Base-by-base conservation (phyloP, 495 filamentous ascomycete species). In the Antarctomyces pellizariae region DNA sequence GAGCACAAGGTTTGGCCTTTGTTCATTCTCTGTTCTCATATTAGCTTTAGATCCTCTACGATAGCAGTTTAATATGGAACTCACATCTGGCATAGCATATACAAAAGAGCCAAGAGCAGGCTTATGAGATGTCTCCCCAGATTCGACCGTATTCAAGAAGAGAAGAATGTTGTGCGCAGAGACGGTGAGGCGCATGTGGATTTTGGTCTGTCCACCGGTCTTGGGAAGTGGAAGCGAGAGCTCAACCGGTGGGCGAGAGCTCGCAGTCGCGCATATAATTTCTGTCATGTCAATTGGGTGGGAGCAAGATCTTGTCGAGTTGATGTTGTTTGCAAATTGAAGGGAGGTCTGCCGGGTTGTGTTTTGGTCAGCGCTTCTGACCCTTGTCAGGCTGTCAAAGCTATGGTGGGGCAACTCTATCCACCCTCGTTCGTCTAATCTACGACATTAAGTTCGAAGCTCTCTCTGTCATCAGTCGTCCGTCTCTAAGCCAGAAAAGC, bases 1-100 rank as follows among this genome's bases (percentile, higher is more conserved):
- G 86, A 92, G 10, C 74, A 77, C 25, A 92, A 36, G 1, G 71
- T 60, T 30, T 71, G 53, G n/a, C 36, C 45, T 12, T 57, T 53
- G 22, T 67, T 56, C 38, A 62, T 56, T 44, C 47, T 55, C 64
- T 70, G 42, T 16, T 9, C 3, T 16, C 2, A 24, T 29, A 24
- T 39, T 22, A 34, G 16, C 3, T 14, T 11, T 24, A 13, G 14
- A 38, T 28, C 9, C 25, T 19, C 21, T 11, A 15, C 18, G 4
- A 0, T 9, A 16, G 6, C 18, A 16, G 29, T 22, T 10, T 19
- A 15, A 14, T n/a, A 24, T 20, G 21, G 22, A 11, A 52, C 63
- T 40, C 51, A 91, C 82, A 50, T 89, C 73, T 14, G 83, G 84
- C 45, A 93, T 64, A 12, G 86, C 75, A 46, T 90, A 92, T 23